Base-by-base conservation (phyloP, 225 moss, liverwort and hornwort genomes). In the Lunularia cruciata region DNA sequence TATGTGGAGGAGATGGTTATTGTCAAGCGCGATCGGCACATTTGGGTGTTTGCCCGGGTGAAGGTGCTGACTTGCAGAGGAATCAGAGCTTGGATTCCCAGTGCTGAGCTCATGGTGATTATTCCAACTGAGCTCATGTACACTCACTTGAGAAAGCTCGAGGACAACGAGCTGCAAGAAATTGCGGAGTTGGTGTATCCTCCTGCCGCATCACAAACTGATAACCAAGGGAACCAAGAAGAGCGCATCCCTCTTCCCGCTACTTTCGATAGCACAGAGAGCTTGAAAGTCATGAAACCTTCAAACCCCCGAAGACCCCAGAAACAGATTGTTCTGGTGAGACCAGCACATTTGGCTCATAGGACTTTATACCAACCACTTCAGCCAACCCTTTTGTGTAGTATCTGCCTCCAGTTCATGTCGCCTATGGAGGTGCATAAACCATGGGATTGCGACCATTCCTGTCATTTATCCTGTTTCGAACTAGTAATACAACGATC, bases 41-140 rank as follows among this genome's bases (percentile, higher is more conserved):
- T 77, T 71, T 91, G 91, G 91, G 38, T 79, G 33, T 65, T 69
- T 4, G 91, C 86, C 7, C 42, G 65, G 0, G 74, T 88, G 14
- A 69, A 68, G 3, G 67, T 56, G 23, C 64, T 88, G 28, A 74
- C 80, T 2, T 13, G 20, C 8, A 78, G 77, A 52, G 91, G 88
- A 0, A 8, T 91, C 22, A 59, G 64, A 3, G 77, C 83, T 39
- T 86, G 85, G 85, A 75, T 86, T 9, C 58, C 53, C 38, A 70
- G 85, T 31, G 75, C 76, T 8, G 22, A 69, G 0, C 6, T 78
- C 25, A 36, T 77, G 3, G 75, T 91, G 3, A 88, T 88, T 61
- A 73, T 91, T 35, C 91, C 91, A 3, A 45, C 62, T 3, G 76
- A 71, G 35, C 65, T 88, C 14, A 42, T 86, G 33, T 78, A 85